These are phyloP conservation scores for Croton setiger DNA, from an alignment of 441 rosid species.

Conservation along the genomic window DNA sequence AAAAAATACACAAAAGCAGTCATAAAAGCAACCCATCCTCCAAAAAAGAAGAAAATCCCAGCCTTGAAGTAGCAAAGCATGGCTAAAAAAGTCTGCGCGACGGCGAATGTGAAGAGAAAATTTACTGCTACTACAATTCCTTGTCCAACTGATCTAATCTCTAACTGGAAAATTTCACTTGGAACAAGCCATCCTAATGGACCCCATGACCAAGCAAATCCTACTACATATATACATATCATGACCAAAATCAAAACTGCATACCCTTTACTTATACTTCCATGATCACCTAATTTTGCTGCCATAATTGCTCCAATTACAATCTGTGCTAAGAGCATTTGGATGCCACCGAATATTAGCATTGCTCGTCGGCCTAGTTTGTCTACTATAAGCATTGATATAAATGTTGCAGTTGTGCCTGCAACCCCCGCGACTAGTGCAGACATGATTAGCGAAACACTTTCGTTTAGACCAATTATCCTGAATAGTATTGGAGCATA, in stretches of 20 bases:
- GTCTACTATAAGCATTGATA: slow-evolving; percentile 62
- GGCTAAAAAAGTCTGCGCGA: slow-evolving; percentile 51
- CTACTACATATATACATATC: slow-evolving; percentile 52
- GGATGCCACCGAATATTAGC: slow-evolving; percentile 60
- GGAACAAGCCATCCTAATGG: slow-evolving; percentile 71
- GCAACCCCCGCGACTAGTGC: slow-evolving; percentile 56
- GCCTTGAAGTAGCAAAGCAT: slow-evolving; percentile 66
- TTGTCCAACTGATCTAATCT: slow-evolving; percentile 66
- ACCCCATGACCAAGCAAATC: slow-evolving; percentile 80
- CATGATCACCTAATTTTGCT: slow-evolving; percentile 41
- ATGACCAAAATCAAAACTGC: slow-evolving; percentile 43
- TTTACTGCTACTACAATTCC: slow-evolving; percentile 57
- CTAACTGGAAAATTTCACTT: slow-evolving; percentile 69
- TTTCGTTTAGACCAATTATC: slow-evolving; percentile 64
- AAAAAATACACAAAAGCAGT: slow-evolving; percentile 47
- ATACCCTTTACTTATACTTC: slow-evolving; percentile 39
- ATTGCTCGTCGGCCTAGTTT: slow-evolving; percentile 58
- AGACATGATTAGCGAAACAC: slow-evolving; percentile 51
- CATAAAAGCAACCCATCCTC: slow-evolving; percentile 60
- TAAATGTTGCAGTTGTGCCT: slow-evolving; percentile 44
- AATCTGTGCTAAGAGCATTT: slow-evolving; percentile 65
- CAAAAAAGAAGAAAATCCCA: slow-evolving; percentile 65
- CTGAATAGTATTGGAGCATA: slow-evolving; percentile 69
- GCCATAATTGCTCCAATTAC: slow-evolving; percentile 43
- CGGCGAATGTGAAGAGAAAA: slow-evolving; percentile 50